Evolutionary conservation across 441 rosid genomes (phyloP), one percentile per base, ranked within the genome.

Genomic region (Gossypium lobatum): DNA sequence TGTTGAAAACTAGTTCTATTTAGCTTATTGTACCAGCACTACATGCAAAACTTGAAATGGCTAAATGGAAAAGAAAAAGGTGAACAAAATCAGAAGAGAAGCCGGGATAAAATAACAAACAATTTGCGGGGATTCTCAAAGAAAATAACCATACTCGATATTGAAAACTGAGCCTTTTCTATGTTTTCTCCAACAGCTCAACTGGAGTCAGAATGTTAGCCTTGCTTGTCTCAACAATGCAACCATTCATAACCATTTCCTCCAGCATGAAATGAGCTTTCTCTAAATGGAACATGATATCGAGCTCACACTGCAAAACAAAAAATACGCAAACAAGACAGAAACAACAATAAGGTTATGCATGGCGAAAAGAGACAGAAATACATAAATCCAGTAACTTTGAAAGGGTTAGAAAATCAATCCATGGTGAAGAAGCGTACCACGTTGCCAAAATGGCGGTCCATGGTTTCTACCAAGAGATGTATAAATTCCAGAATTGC

Each of bases 201-300:
- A 90, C 83, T 3, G 98, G 95, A 55, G 86, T 37, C 55, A 88
- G 86, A 75, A 95, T 93, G 80, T 87, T 89, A 34, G 93, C 61
- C 77, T 89, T 93, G 92, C 96, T 95, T 4, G 98, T 95, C 85
- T 93, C 98, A 21, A 89, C 92, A 72, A 95, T 74, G 79, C 93
- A 89, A 74, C 95, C 99, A 76, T 91, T 93, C 98, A 93, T 91
- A 68, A 74, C 95, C 96, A 91, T 95, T 86, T 95, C 98, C 80
- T 91, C 97, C 75, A 89, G 78, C 97, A 89, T 95, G 87, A 95
- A 95, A 82, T 92, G 97, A n/a, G 99, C 96, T 80, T 90, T 95
- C 85, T 95, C 98, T 78, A 91, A 73, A 85, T 92, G 98, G 77
- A 95, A 91, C 99, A 95, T 93, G 79, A 95, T 95, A 78, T 95